Conservation (phyloP, 2,329 filamentous ascomycete genomes). For the Cordyceps pruinosa region DNA sequence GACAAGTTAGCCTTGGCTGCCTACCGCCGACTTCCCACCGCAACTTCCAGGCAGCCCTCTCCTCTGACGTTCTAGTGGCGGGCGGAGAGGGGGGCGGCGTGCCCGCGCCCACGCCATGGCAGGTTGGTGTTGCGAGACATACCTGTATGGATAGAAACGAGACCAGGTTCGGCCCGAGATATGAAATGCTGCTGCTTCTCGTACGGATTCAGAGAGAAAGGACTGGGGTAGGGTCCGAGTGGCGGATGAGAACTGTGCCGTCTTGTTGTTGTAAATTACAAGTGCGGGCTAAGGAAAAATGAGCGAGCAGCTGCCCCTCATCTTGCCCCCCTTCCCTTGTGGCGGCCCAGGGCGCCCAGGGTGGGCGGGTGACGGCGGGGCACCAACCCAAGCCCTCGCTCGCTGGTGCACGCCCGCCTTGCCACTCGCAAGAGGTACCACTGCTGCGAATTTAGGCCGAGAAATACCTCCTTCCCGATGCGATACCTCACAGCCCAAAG, state of each 20-base stretch:
- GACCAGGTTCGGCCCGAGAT: not conserved
- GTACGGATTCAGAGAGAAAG: not conserved
- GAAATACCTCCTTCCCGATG: not conserved
- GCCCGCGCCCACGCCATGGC: not conserved
- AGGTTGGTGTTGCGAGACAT: not conserved
- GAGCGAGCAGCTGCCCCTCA: slow-evolving; percentile 12
- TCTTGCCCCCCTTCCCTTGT: slow-evolving; percentile 4
- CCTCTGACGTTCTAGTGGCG: slow-evolving; percentile 1
- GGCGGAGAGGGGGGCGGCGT: not conserved
- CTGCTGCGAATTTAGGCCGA: not conserved
- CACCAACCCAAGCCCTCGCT: slow-evolving; percentile 4
- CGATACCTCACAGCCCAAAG: not conserved
- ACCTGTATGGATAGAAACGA: not conserved
- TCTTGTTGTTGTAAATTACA: slow-evolving; percentile 14
- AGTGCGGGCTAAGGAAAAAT: slow-evolving; percentile 12
- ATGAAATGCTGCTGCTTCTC: not conserved
- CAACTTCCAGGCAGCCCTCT: slow-evolving; percentile 11
- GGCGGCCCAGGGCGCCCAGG: not conserved
- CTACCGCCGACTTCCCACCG: slow-evolving; percentile 8
- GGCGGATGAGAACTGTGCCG: slow-evolving; percentile 4
- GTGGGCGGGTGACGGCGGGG: slow-evolving; percentile 6
- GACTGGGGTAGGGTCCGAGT: slow-evolving; percentile 1
- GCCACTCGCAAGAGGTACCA: not conserved
- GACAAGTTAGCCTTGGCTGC: slow-evolving; percentile 2
- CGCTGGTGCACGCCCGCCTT: not conserved